Evolutionary conservation across 371 early-diverging fungal species (phyloP).

Genomic region (Apophysomyces trapeziformis): DNA sequence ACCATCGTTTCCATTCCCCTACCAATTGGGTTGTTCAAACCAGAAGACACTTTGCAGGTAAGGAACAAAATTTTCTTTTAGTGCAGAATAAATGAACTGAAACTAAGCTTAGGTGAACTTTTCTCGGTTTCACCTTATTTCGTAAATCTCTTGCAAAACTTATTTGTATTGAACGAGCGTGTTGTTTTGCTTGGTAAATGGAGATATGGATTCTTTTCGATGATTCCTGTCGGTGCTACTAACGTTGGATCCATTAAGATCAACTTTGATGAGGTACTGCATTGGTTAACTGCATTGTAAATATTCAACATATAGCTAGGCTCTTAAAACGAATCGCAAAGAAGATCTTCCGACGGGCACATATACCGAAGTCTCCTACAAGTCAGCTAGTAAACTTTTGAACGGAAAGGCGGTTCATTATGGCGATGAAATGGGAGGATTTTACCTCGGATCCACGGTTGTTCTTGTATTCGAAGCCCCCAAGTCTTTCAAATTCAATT

Average conservation of each 20-base stretch:
- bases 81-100: background rate
- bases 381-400: conserved; percentile 62
- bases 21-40: conserved; percentile 89
- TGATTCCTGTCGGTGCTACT: conserved; percentile 97
- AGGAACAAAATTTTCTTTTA: background rate
- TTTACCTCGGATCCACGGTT: conserved; percentile 93
- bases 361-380: conserved; percentile 76
- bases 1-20: conserved; percentile 98
- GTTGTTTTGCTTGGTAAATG: conserved; percentile 91
- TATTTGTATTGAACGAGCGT: conserved; percentile 96
- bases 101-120: conserved; percentile 73
- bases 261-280: conserved; percentile 80
- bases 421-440: conserved; percentile 96
- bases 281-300: background rate
- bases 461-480: conserved; percentile 98
- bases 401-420: conserved; percentile 69
- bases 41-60: conserved; percentile 87
- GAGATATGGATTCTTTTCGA: conserved; percentile 93
- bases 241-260: conserved; percentile 96
- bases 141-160: conserved; percentile 76
- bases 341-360: conserved; percentile 72
- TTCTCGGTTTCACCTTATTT: conserved; percentile 94
- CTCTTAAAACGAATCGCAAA: conserved; percentile 73
- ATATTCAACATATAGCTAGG: conserved; percentile 38
- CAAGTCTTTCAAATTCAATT: conserved; percentile 71